phyloP scores from a whole-genome alignment of 192 early-diverging fungal species.

The Backusella psychrophila region DNA sequence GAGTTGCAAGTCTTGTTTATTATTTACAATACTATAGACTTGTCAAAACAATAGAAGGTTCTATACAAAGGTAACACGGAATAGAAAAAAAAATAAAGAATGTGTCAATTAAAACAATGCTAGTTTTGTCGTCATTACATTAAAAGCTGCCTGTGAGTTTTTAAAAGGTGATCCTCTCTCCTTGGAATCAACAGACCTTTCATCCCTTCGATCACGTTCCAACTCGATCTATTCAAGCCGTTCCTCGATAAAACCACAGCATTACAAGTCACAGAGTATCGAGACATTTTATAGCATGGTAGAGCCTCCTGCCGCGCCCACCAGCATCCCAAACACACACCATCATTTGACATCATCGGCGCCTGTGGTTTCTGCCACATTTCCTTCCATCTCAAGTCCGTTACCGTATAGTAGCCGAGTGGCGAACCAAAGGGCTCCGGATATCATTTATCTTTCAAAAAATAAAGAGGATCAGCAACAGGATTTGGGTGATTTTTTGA shows the following conservation, averaged over 20 bases:
- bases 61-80: conserved; percentile 40
- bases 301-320: neutral
- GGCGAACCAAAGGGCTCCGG: neutral
- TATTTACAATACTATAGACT: conserved; percentile 51
- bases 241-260: neutral
- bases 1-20: conserved; percentile 45
- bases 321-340: neutral
- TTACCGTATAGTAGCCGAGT: neutral
- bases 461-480: neutral
- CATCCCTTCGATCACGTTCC: neutral
- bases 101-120: neutral
- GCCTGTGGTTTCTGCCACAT: conserved; percentile 32
- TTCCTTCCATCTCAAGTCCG: conserved; percentile 28
- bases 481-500: conserved; percentile 39
- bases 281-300: conserved; percentile 7
- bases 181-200: conserved; percentile 26
- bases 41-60: conserved; percentile 38
- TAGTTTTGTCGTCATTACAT: conserved; percentile 51
- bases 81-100: neutral
- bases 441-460: neutral
- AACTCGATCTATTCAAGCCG: neutral
- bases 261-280: conserved; percentile 32
- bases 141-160: conserved; percentile 47
- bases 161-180: conserved; percentile 49
- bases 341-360: conserved; percentile 12